A percentile compares a stretch with the other conserved stretches of the same genome.
These are phyloP conservation scores for Elymus sibiricus DNA, from an alignment of 176 grass and related monocot species.

Conservation along the genomic window DNA sequence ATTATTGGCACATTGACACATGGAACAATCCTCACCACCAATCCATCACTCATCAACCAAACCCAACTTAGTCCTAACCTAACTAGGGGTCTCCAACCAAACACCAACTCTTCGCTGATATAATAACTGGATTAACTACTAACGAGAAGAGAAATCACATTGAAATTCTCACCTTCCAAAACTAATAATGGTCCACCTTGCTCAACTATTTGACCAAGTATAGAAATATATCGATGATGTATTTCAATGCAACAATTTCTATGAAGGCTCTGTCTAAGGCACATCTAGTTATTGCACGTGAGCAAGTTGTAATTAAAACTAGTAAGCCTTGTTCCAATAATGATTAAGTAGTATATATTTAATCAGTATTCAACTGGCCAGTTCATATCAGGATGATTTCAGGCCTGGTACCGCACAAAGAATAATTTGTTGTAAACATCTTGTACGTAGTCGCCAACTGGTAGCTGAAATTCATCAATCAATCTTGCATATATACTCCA, in stretches of 20 bases:
- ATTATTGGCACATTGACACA: constrained; percentile 35
- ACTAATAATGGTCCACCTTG: not conserved
- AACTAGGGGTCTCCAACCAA: constrained; percentile 20
- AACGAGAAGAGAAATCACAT: constrained; percentile 8
- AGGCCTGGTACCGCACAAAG: not conserved
- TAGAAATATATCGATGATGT: not conserved
- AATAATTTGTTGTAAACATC: not conserved
- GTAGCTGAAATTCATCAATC: not conserved
- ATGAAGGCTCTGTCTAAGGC: no score
- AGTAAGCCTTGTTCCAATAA: no score
- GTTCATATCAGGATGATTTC: not conserved
- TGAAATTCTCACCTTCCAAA: not conserved
- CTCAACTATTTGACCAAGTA: constrained; percentile 12
- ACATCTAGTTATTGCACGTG: no score
- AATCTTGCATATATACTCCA: not conserved
- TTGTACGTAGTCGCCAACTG: not conserved
- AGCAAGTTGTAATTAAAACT: no score
- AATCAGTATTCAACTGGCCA: not conserved
- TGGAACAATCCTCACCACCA: not conserved
- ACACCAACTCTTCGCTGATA: constrained; percentile 2
- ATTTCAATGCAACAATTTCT: not conserved
- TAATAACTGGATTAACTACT: not conserved
- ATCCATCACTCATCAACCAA: not conserved
- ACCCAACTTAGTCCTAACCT: not conserved
- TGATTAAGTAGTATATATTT: no score